Percentiles rank a stretch among this genome's conserved stretches.
Conservation (phyloP, 2,329 filamentous ascomycete genomes). For the Colletotrichum plurivorum region DNA sequence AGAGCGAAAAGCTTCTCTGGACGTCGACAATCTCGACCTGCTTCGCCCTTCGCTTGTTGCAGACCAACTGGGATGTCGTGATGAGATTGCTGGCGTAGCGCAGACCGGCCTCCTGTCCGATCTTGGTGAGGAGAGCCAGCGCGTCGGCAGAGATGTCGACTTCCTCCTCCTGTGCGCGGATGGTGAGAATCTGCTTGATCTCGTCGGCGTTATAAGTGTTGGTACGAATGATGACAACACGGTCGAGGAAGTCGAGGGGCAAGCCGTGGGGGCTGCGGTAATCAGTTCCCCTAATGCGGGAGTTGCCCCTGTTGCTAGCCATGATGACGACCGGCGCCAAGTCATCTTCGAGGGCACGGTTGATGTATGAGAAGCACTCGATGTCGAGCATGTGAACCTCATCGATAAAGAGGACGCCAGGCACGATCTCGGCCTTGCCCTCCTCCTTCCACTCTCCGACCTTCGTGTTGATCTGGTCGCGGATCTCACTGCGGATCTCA, state of each 20-base stretch:
- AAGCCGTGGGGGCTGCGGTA: conserved; percentile 95
- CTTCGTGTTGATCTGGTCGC: conserved; percentile 99
- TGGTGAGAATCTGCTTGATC: conserved; percentile 91
- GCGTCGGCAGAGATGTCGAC: conserved; percentile 92
- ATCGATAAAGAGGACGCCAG: conserved; percentile 97
- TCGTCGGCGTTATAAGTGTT: conserved; percentile 86
- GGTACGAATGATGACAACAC: conserved; percentile 96
- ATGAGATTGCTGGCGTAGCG: conserved; percentile 99
- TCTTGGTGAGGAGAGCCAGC: conserved; percentile 93
- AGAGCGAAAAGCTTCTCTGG: conserved; percentile 92
- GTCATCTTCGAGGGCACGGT: conserved; percentile 94
- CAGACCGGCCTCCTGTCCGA: conserved; percentile 91
- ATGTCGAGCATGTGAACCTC: conserved; percentile 99
- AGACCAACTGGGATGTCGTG: conserved; percentile 90
- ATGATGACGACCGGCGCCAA: conserved; percentile 98
- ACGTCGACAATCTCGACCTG: conserved; percentile 91
- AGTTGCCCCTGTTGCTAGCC: conserved; percentile 95
- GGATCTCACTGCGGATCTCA: conserved; percentile 96
- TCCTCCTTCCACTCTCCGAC: conserved; percentile 99
- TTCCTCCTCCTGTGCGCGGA: conserved; percentile 96
- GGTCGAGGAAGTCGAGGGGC: conserved; percentile 95
- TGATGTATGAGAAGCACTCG: conserved; percentile 99
- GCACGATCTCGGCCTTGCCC: conserved; percentile 98
- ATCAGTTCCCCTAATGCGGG: conserved; percentile 92
- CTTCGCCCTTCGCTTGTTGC: conserved; percentile 86